phyloP scores from a whole-genome alignment of 352 stramenopile species.

The Phytophthora quininea region DNA sequence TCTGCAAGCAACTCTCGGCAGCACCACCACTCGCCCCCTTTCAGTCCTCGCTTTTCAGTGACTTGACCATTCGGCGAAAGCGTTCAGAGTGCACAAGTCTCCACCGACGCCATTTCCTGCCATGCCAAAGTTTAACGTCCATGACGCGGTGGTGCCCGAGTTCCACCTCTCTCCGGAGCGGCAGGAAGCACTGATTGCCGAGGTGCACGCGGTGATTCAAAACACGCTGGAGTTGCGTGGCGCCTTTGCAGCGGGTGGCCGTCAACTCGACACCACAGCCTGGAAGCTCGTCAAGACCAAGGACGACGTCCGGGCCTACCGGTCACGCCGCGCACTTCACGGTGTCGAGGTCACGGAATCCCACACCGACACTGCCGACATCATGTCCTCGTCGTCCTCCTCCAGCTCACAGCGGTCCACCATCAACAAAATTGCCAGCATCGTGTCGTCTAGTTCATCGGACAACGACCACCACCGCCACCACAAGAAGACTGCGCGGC shows the following conservation, averaged over 20 bases:
- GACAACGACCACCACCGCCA: constrained; percentile 19
- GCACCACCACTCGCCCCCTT: constrained; percentile 10
- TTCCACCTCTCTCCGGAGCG: constrained; percentile 33
- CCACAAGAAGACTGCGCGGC: constrained; percentile 33
- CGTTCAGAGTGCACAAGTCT: constrained; percentile 12
- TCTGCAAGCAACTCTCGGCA: constrained; percentile 8
- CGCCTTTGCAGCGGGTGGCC: constrained; percentile 34
- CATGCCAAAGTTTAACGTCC: constrained; percentile 47
- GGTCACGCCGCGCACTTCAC: constrained; percentile 34
- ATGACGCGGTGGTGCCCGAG: constrained; percentile 31
- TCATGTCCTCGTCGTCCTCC: constrained; percentile 32
- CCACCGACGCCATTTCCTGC: not conserved
- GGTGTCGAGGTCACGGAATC: constrained; percentile 29
- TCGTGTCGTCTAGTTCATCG: constrained; percentile 31
- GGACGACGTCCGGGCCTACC: constrained; percentile 44
- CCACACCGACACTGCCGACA: constrained; percentile 22
- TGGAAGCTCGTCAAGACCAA: constrained; percentile 53
- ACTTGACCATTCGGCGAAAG: constrained; percentile 26
- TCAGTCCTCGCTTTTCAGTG: not conserved
- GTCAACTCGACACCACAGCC: constrained; percentile 34
- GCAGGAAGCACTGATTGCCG: constrained; percentile 17
- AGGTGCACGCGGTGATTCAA: constrained; percentile 39
- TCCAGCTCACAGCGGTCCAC: constrained; percentile 33
- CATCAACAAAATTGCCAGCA: constrained; percentile 30
- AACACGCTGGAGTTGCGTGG: constrained; percentile 41